Percentiles rank a stretch among this genome's conserved stretches.
These are phyloP conservation scores for Aspergillus panamensis DNA, from an alignment of 495 filamentous ascomycete genomes.

Conservation along the genomic window DNA sequence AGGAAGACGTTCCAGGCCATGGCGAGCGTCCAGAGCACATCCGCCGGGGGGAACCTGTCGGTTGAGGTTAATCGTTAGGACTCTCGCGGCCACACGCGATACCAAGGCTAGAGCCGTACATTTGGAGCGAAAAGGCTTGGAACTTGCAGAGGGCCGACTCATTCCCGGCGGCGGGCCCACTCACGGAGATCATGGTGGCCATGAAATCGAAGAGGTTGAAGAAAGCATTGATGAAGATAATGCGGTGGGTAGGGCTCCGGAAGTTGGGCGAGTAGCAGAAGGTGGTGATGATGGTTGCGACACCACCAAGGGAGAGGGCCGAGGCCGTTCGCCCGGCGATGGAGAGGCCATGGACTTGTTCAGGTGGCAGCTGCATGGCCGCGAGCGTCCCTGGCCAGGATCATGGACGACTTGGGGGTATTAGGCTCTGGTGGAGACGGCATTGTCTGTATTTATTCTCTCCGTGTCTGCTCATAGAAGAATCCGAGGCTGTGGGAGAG, in stretches of 20 bases:
- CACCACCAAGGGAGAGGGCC: slow-evolving; percentile 35
- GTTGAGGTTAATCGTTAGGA: background rate
- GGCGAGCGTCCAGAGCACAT: slow-evolving; percentile 48
- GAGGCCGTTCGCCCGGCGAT: slow-evolving; percentile 40
- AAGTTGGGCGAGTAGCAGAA: slow-evolving; percentile 40
- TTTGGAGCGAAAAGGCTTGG: slow-evolving; percentile 47
- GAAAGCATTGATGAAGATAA: slow-evolving; percentile 48
- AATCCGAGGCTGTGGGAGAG: no score
- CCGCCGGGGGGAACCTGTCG: slow-evolving; percentile 45
- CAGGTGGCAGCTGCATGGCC: slow-evolving; percentile 31
- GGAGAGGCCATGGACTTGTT: slow-evolving; percentile 28
- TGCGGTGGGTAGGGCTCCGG: slow-evolving; percentile 46
- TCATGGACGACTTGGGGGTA: background rate
- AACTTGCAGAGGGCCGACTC: slow-evolving; percentile 43
- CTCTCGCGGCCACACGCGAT: background rate
- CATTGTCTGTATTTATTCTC: no score
- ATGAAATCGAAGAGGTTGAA: slow-evolving; percentile 46
- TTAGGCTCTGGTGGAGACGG: background rate
- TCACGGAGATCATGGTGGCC: slow-evolving; percentile 44
- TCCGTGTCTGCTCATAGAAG: no score
- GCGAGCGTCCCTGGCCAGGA: slow-evolving; percentile 7
- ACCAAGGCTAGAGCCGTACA: slow-evolving; percentile 27
- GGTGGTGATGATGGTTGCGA: slow-evolving; percentile 38
- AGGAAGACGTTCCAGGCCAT: slow-evolving; percentile 47
- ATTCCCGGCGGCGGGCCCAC: slow-evolving; percentile 37